These are phyloP conservation scores for Cutaneotrichosporon spelunceum DNA, from an alignment of 1,284 basidiomycete species.

Conservation along the genomic window DNA sequence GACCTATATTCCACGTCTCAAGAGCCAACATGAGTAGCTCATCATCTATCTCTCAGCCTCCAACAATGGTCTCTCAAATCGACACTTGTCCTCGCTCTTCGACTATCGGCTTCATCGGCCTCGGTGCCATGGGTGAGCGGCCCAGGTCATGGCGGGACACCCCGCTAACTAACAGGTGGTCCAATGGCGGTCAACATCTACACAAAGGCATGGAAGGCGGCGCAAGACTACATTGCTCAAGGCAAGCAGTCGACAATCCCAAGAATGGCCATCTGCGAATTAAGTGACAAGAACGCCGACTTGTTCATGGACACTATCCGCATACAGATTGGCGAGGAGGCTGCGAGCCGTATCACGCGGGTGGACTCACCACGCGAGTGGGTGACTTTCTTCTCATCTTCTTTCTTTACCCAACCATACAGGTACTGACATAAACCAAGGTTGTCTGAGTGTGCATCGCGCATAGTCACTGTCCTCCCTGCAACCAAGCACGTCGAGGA, in stretches of 20 bases:
- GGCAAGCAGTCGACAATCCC: too few species aligned
- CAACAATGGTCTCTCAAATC: too few species aligned
- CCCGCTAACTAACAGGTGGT: conserved; percentile 27
- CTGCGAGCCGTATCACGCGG: conserved; percentile 14
- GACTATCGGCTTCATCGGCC: conserved; percentile 48
- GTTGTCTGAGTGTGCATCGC: conserved; percentile 38
- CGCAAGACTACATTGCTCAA: too few species aligned
- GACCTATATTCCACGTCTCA: too few species aligned
- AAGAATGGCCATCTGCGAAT: conserved; percentile 42
- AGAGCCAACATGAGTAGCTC: too few species aligned
- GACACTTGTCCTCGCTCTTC: too few species aligned
- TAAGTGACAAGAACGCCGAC: conserved; percentile 30
- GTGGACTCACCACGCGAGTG: conserved; percentile 9
- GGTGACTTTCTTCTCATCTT: too few species aligned
- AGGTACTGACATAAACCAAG: background rate
- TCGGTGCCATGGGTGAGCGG: conserved; percentile 39
- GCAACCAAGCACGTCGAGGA: conserved; percentile 52
- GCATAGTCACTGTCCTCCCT: conserved; percentile 55
- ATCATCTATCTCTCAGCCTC: too few species aligned
- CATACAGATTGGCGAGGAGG: conserved; percentile 9
- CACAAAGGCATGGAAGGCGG: conserved; percentile 37
- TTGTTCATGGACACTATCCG: conserved; percentile 27
- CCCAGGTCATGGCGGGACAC: too few species aligned
- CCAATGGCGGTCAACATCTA: conserved; percentile 49
- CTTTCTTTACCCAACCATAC: too few species aligned